Percentiles rank a stretch among this genome's conserved stretches.
Evolutionary conservation across 164 flowering plant species (phyloP).

Genomic region (Macadamia tetraphylla): DNA sequence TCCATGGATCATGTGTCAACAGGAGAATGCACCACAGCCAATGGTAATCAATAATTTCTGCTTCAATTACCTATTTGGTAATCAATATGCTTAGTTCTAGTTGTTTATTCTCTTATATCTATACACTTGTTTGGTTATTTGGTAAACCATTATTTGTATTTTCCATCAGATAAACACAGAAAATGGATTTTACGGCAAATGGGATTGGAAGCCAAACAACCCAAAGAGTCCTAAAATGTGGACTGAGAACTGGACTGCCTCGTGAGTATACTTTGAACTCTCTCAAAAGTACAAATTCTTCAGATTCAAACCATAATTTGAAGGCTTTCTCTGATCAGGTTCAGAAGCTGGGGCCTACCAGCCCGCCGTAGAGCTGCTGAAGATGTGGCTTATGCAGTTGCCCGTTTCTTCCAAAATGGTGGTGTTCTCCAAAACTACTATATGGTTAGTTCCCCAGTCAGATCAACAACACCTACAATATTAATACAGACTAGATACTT

Average conservation of each 20-base stretch:
- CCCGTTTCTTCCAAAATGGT: slow-evolving; percentile 49
- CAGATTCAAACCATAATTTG: too few species aligned
- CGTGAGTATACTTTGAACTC: slow-evolving; percentile 6
- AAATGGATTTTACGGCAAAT: slow-evolving; percentile 37
- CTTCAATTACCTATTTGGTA: not conserved
- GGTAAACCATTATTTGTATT: too few species aligned
- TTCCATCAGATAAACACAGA: slow-evolving; percentile 30
- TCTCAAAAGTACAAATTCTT: slow-evolving; percentile 2
- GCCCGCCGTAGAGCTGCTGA: slow-evolving; percentile 56
- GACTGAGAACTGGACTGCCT: slow-evolving; percentile 34
- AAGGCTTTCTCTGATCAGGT: too few species aligned
- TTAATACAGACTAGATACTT: too few species aligned
- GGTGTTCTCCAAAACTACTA: slow-evolving; percentile 69
- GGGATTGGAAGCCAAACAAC: slow-evolving; percentile 17
- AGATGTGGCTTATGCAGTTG: slow-evolving; percentile 64
- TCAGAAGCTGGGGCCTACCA: slow-evolving; percentile 11
- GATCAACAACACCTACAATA: too few species aligned
- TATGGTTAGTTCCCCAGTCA: slow-evolving; percentile 36
- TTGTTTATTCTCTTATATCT: too few species aligned
- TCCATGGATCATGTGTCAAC: slow-evolving; percentile 14
- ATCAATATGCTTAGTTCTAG: not conserved
- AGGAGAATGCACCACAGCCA: slow-evolving; percentile 41
- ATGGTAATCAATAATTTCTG: slow-evolving; percentile 23
- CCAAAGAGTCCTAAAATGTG: not conserved
- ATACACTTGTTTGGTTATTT: too few species aligned